phyloP scores from a whole-genome alignment of 768 basidiomycete species.

The Tulasnella sp. region DNA sequence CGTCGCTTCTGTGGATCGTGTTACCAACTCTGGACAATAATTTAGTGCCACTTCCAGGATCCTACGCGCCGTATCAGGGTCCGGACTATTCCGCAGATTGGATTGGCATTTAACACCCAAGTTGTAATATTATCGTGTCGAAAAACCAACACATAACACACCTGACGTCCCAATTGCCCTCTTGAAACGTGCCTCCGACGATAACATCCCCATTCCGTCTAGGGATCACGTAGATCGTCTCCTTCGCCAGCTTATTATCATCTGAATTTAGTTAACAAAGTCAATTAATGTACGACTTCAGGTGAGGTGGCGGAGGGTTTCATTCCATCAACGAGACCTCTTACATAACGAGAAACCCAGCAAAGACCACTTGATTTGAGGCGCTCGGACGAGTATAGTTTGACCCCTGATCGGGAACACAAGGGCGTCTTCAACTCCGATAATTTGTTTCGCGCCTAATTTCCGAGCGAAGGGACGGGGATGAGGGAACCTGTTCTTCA shows the following conservation, averaged over 20 bases:
- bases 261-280: background rate
- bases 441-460: slow-evolving; percentile 54
- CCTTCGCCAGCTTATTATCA: slow-evolving; percentile 15
- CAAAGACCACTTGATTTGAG: slow-evolving; percentile 36
- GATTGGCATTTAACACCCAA: too few species aligned
- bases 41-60: slow-evolving; percentile 36
- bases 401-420: slow-evolving; percentile 77
- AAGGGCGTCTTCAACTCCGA: slow-evolving; percentile 68
- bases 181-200: slow-evolving; percentile 35
- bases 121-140: too few species aligned
- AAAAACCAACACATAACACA: background rate
- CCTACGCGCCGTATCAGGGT: slow-evolving; percentile 29
- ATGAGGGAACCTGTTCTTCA: background rate
- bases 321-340: too few species aligned
- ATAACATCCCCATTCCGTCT: slow-evolving; percentile 33
- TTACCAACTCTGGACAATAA: slow-evolving; percentile 21
- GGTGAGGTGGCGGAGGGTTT: background rate
- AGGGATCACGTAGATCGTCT: slow-evolving; percentile 50
- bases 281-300: background rate
- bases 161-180: slow-evolving; percentile 40
- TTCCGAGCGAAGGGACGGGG: background rate
- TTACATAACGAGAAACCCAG: slow-evolving; percentile 2
- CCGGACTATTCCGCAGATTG: background rate
- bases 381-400: slow-evolving; percentile 63
- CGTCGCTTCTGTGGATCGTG: slow-evolving; percentile 28